phyloP scores from a whole-genome alignment of 2,329 filamentous ascomycete species.

The Cordyceps militaris region DNA sequence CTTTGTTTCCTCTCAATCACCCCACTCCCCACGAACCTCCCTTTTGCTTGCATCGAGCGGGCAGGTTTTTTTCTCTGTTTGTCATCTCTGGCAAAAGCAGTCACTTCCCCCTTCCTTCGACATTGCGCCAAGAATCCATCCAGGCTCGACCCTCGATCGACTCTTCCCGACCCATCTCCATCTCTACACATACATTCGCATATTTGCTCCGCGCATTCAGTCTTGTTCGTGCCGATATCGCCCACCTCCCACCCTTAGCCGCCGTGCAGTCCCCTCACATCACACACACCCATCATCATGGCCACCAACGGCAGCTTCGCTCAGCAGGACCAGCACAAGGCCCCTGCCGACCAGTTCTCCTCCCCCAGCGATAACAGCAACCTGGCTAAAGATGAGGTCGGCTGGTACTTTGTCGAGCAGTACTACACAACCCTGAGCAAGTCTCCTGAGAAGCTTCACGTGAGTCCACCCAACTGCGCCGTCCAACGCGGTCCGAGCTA shows the following conservation, averaged over 20 bases:
- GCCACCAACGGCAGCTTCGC: constrained; percentile 50
- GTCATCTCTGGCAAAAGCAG: constrained; percentile 10
- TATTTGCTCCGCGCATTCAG: background rate
- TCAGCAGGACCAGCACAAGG: constrained; percentile 38
- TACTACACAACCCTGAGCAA: constrained; percentile 98
- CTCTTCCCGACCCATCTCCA: background rate
- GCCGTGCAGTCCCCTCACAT: constrained; percentile 12
- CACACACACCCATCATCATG: constrained; percentile 31
- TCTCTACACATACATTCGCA: background rate
- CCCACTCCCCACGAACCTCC: constrained; percentile 9
- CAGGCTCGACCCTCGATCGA: background rate
- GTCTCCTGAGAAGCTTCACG: constrained; percentile 84
- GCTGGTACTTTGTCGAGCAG: constrained; percentile 99
- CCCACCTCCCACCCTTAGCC: background rate
- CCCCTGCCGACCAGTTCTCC: constrained; percentile 31
- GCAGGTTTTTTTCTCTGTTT: constrained; percentile 13
- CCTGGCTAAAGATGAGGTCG: constrained; percentile 83
- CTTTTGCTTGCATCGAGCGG: constrained; percentile 4
- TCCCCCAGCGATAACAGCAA: constrained; percentile 35
- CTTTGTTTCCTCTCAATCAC: constrained; percentile 9
- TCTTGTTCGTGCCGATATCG: constrained; percentile 9
- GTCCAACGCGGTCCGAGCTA: background rate
- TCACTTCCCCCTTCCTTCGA: background rate
- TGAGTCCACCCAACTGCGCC: constrained; percentile 32
- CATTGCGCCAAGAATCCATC: background rate